Percentiles rank a stretch among this genome's conserved stretches.
These are phyloP conservation scores for Yamadazyma laniorum DNA, from an alignment of 805 yeast species.

Conservation along the genomic window DNA sequence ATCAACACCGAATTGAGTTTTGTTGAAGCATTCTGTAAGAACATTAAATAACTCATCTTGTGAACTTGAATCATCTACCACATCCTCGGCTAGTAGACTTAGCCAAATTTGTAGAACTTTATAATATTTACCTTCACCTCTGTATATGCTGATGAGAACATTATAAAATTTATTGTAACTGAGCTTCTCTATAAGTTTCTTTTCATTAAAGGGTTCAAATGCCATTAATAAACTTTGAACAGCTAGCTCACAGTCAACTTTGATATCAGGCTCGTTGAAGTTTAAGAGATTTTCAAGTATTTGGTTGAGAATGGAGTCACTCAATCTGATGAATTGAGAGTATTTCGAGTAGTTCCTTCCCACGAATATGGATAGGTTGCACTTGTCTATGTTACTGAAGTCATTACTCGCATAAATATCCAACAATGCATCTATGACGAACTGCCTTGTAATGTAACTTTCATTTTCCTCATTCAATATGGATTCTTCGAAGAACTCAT, in stretches of 20 bases:
- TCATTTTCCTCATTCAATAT: slow-evolving; percentile 58
- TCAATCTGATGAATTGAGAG: slow-evolving; percentile 72
- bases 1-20: slow-evolving; percentile 20
- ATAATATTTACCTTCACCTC: slow-evolving; percentile 49
- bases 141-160: slow-evolving; percentile 58
- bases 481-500: slow-evolving; percentile 82
- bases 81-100: slow-evolving; percentile 15
- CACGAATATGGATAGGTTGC: slow-evolving; percentile 61
- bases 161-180: slow-evolving; percentile 54
- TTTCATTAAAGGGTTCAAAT: slow-evolving; percentile 58
- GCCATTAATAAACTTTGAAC: slow-evolving; percentile 67
- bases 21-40: slow-evolving; percentile 24
- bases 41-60: slow-evolving; percentile 20
- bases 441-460: slow-evolving; percentile 58
- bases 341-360: slow-evolving; percentile 83
- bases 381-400: slow-evolving; percentile 23
- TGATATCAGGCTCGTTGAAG: slow-evolving; percentile 28
- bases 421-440: slow-evolving; percentile 67
- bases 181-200: slow-evolving; percentile 48
- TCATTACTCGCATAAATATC: slow-evolving; percentile 48
- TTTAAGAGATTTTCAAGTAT: slow-evolving; percentile 52
- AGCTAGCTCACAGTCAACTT: slow-evolving; percentile 71
- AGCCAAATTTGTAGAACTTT: slow-evolving; percentile 58
- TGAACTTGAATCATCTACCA: slow-evolving; percentile 9
- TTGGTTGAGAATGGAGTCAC: slow-evolving; percentile 53